Evolutionary conservation across 2,329 filamentous ascomycete species (phyloP).

Genomic region (Neoarthrinium moseri): DNA sequence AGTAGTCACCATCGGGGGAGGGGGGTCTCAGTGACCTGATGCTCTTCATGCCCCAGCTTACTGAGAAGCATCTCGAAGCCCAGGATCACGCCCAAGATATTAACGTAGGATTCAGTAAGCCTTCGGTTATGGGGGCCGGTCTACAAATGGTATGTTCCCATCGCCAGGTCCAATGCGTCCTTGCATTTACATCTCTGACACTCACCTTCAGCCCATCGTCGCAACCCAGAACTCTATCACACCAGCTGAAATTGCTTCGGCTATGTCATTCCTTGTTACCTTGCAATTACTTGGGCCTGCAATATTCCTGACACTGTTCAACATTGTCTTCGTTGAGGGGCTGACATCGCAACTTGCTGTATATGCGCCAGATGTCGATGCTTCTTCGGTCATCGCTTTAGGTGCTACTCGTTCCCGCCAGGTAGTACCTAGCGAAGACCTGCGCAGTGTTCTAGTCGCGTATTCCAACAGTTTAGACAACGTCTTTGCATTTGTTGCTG

Average conservation of each 20-base stretch:
- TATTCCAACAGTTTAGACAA: slow-evolving; percentile 1
- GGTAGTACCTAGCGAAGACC: neutral
- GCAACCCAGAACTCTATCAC: slow-evolving; percentile 9
- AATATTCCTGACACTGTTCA: slow-evolving; percentile 10
- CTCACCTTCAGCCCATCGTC: neutral
- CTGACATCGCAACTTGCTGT: neutral
- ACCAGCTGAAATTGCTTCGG: slow-evolving; percentile 7
- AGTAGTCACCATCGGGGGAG: too few species aligned
- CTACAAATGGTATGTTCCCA: slow-evolving; percentile 20
- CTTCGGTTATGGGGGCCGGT: too few species aligned
- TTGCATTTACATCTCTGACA: neutral
- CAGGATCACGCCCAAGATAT: too few species aligned
- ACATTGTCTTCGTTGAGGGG: slow-evolving; percentile 1
- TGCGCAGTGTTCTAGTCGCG: neutral
- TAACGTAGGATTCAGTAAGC: too few species aligned
- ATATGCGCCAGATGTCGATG: neutral
- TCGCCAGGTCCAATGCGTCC: neutral
- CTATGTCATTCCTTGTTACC: slow-evolving; percentile 10
- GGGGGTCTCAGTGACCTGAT: too few species aligned
- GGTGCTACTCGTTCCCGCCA: slow-evolving; percentile 5
- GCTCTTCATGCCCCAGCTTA: too few species aligned
- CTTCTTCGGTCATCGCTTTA: neutral
- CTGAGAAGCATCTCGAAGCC: too few species aligned
- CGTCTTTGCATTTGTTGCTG: neutral
- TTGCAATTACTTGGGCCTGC: slow-evolving; percentile 10